Evolutionary conservation across 495 filamentous ascomycete genomes (phyloP).

Genomic region (Daldinia loculata): DNA sequence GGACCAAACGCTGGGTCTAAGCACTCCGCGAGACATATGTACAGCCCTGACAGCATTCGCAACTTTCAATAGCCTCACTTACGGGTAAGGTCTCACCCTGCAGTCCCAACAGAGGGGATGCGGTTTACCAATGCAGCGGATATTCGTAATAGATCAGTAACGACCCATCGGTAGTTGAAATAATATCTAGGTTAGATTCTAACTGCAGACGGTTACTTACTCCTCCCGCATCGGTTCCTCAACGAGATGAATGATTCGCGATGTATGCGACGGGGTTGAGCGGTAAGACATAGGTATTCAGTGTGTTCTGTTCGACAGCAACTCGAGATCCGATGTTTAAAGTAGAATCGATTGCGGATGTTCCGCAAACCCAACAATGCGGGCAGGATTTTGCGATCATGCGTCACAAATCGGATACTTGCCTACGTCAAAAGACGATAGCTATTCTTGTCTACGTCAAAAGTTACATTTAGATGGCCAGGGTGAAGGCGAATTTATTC

Average conservation of each 20-base stretch:
- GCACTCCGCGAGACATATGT: not conserved
- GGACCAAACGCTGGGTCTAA: not conserved
- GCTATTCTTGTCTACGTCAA: not conserved
- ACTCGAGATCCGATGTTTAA: not conserved
- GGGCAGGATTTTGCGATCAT: slow-evolving; percentile 42
- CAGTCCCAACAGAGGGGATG: not conserved
- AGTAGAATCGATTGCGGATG: slow-evolving; percentile 9
- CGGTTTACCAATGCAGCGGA: slow-evolving; percentile 9
- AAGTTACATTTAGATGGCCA: not conserved
- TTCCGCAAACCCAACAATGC: slow-evolving; percentile 7
- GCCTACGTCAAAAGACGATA: slow-evolving; percentile 5
- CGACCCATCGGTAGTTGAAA: not conserved
- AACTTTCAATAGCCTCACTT: not conserved
- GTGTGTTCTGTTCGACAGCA: slow-evolving; percentile 14
- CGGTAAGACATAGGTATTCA: slow-evolving; percentile 19
- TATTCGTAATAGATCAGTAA: slow-evolving; percentile 2
- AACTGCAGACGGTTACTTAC: not conserved
- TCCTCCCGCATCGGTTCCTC: slow-evolving; percentile 6
- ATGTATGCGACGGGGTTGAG: slow-evolving; percentile 34
- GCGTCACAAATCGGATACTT: slow-evolving; percentile 12
- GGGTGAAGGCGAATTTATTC: not conserved
- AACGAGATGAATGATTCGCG: not conserved
- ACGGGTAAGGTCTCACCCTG: not conserved
- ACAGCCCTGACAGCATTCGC: not conserved
- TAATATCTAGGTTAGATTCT: not conserved